phyloP scores from a whole-genome alignment of 768 basidiomycete species.

The Amanita rubescens region DNA sequence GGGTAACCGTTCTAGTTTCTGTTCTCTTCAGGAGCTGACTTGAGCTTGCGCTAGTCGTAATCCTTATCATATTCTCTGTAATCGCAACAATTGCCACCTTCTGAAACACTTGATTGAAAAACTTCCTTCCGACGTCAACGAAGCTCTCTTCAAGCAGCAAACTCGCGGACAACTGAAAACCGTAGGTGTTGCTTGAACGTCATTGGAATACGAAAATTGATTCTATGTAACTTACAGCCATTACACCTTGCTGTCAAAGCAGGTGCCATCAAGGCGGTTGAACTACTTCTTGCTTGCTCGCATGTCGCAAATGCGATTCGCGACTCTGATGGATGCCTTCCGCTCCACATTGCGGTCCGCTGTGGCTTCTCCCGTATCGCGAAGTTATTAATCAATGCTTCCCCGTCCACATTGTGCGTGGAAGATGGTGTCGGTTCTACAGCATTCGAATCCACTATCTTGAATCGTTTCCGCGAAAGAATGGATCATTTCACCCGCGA shows the following conservation, averaged over 20 bases:
- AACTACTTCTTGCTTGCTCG: constrained; percentile 31
- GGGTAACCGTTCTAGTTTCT: constrained; percentile 28
- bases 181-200: neutral
- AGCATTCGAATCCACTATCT: constrained; percentile 28
- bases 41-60: constrained; percentile 37
- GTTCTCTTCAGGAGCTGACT: neutral
- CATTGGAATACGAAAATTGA: neutral
- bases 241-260: constrained; percentile 44
- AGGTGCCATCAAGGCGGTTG: constrained; percentile 21
- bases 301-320: constrained; percentile 28
- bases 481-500: constrained; percentile 1
- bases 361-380: constrained; percentile 27
- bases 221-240: constrained; percentile 31
- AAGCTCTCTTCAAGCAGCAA: neutral
- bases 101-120: constrained; percentile 39
- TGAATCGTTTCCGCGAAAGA: constrained; percentile 19
- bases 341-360: constrained; percentile 42
- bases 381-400: constrained; percentile 28
- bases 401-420: constrained; percentile 29
- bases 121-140: constrained; percentile 35
- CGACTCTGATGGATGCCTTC: constrained; percentile 41
- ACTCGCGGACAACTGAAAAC: constrained; percentile 20
- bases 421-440: constrained; percentile 48
- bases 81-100: constrained; percentile 18
- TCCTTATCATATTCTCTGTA: constrained; percentile 43